Conservation (phyloP, 1,284 basidiomycete genomes). For the Ceraceosorus guamensis region DNA sequence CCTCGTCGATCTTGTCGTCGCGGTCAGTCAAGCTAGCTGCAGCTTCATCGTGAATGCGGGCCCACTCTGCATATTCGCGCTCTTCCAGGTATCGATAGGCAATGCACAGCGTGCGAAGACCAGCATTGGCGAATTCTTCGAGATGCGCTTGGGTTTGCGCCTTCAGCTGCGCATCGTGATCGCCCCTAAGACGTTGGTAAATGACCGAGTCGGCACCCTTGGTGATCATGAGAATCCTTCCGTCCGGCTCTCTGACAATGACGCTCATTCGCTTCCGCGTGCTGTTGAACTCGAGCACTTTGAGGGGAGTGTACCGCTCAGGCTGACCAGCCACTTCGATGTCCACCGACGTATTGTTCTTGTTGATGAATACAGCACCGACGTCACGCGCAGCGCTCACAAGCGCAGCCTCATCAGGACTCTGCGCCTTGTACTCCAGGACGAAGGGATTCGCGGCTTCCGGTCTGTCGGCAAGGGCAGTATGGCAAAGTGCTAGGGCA, state of each 20-base stretch:
- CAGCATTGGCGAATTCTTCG: constrained; percentile 86
- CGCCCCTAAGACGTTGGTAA: constrained; percentile 68
- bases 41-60: constrained; percentile 72
- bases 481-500: constrained; percentile 83
- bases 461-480: constrained; percentile 61
- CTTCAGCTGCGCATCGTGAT: constrained; percentile 70
- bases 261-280: constrained; percentile 90
- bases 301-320: constrained; percentile 72
- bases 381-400: constrained; percentile 84
- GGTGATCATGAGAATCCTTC: constrained; percentile 74
- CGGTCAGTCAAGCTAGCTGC: constrained; percentile 66
- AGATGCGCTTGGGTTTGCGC: constrained; percentile 74
- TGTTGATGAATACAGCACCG: constrained; percentile 81
- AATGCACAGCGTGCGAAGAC: constrained; percentile 83
- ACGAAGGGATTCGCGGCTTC: constrained; percentile 57
- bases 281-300: constrained; percentile 85
- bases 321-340: constrained; percentile 85
- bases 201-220: constrained; percentile 97
- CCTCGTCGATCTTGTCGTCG: constrained; percentile 83
- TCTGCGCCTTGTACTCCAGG: constrained; percentile 90
- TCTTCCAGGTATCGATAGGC: constrained; percentile 72
- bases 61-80: constrained; percentile 77
- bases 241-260: constrained; percentile 73
- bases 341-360: constrained; percentile 67
- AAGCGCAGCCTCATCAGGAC: constrained; percentile 87